These are phyloP conservation scores for Xerocomus amazonicus DNA, from an alignment of 1,284 basidiomycete species.

Conservation along the genomic window DNA sequence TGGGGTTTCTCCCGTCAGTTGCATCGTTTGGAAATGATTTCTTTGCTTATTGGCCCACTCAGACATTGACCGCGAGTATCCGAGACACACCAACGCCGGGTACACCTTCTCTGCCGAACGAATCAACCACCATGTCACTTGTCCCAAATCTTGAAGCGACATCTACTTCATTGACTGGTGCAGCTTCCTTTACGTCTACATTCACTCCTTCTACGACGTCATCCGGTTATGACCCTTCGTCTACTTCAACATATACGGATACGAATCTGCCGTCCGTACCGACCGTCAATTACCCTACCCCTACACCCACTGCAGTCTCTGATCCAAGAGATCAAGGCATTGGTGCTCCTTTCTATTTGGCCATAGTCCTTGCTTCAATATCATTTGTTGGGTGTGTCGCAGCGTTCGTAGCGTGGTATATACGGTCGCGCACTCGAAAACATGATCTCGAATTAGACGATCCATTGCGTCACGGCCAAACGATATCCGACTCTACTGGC, in stretches of 20 bases:
- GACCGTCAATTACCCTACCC: slow-evolving; percentile 21
- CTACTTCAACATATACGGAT: slow-evolving; percentile 12
- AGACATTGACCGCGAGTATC: slow-evolving; percentile 11
- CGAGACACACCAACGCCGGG: neutral
- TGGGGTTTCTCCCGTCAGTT: slow-evolving; percentile 9
- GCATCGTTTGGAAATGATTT: neutral
- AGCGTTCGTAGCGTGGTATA: slow-evolving; percentile 31
- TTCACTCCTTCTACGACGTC: slow-evolving; percentile 1
- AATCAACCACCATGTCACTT: slow-evolving; percentile 4
- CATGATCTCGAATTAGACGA: slow-evolving; percentile 20
- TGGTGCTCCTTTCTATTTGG: slow-evolving; percentile 33
- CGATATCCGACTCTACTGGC: slow-evolving; percentile 1
- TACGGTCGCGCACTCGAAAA: slow-evolving; percentile 25
- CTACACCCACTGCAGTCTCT: slow-evolving; percentile 20
- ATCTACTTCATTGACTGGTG: slow-evolving; percentile 4
- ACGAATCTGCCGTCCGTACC: slow-evolving; percentile 25
- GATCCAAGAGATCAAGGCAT: slow-evolving; percentile 21
- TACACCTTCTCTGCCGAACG: slow-evolving; percentile 3
- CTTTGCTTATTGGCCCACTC: neutral
- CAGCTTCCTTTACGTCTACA: slow-evolving; percentile 1
- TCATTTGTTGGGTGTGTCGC: slow-evolving; percentile 29
- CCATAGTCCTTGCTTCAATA: slow-evolving; percentile 31
- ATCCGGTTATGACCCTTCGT: slow-evolving; percentile 8
- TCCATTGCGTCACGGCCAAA: slow-evolving; percentile 20
- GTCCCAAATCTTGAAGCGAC: slow-evolving; percentile 22